Conservation (phyloP, 2,329 filamentous ascomycete species). For the Whalleya microplaca region DNA sequence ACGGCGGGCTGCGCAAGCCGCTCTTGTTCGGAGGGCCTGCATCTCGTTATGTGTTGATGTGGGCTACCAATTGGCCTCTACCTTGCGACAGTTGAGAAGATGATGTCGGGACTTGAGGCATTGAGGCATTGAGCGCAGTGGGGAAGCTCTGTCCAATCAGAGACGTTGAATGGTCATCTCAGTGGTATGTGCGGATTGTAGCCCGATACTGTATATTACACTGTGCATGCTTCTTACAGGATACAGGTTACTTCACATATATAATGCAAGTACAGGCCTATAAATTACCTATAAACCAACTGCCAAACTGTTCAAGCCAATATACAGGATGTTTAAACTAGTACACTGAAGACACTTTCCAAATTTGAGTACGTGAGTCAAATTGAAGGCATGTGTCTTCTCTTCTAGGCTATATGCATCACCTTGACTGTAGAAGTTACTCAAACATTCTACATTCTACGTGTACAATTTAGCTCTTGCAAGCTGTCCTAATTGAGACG, state of each 20-base stretch:
- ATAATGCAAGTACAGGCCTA: too few species aligned
- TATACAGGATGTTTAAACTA: too few species aligned
- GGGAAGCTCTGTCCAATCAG: constrained; percentile 30
- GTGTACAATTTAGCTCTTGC: constrained; percentile 34
- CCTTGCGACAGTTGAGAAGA: constrained; percentile 13
- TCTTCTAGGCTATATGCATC: too few species aligned
- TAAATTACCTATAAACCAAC: too few species aligned
- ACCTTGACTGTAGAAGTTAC: neutral
- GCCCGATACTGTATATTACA: constrained; percentile 13
- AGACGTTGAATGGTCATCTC: constrained; percentile 16
- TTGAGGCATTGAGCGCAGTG: constrained; percentile 28
- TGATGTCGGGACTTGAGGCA: constrained; percentile 32
- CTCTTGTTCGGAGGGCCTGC: constrained; percentile 49
- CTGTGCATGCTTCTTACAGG: constrained; percentile 1
- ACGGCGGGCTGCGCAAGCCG: constrained; percentile 44
- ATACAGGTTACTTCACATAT: too few species aligned
- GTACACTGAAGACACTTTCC: too few species aligned
- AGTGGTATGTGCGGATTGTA: constrained; percentile 1
- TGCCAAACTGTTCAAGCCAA: too few species aligned
- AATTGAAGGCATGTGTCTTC: too few species aligned
- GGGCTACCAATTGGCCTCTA: constrained; percentile 33
- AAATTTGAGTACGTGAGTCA: too few species aligned
- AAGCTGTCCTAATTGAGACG: constrained; percentile 36
- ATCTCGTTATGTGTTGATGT: constrained; percentile 26
- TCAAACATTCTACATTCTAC: constrained; percentile 18